Evolutionary conservation across 2,329 filamentous ascomycete genomes (phyloP), one percentile per base, ranked within the genome.

Genomic region (Chrysosporium keratinophilum): DNA sequence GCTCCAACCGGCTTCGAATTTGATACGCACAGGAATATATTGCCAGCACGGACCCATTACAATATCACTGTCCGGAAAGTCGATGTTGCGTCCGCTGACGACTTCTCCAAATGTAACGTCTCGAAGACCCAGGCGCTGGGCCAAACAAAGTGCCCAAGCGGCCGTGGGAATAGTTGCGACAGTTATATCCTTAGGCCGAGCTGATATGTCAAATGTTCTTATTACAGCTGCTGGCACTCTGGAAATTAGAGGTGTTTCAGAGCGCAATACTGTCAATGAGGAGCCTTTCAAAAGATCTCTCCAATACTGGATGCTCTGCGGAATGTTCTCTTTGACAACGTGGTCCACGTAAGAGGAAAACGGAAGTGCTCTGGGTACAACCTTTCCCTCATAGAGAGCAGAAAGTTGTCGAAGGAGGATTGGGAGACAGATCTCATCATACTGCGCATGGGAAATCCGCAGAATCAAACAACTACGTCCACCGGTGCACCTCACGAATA

Each of bases 31-130:
- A 1, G 81, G 81, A 1, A 80, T 73, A 64, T 82, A 81, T 61
- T 83, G 79, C 76, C 79, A 83, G 52, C 78, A 80, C 0, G 81
- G 81, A 0, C 81, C 81, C 45, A 77, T 72, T 53, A 83, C 76
- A 40, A 69, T 64, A 56, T 80, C 76, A 9, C 74, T 73, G 56
- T 70, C 69, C 14, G 72, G 65, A 1, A 80, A 68, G 57, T 76
- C 76, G 34, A 78, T 74, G 62, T 78, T 79, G 47, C 81, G 77
- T 0, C 81, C 81, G 44, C 75, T 79, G 14, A 80, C 78, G 1
- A 84, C 79, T 61, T 80, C 78, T 50, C 80, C 80, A 57, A 83
- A 83, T 3, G 77, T 72, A 42, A 83, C 76, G 59, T 83, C 79
- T 2, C 67, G 67, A 6, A 66, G 62, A 0, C 59, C 58, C 0